Evolutionary conservation across 1,139 yeast genomes (phyloP).

Genomic region (Kodamaea anthophila): DNA sequence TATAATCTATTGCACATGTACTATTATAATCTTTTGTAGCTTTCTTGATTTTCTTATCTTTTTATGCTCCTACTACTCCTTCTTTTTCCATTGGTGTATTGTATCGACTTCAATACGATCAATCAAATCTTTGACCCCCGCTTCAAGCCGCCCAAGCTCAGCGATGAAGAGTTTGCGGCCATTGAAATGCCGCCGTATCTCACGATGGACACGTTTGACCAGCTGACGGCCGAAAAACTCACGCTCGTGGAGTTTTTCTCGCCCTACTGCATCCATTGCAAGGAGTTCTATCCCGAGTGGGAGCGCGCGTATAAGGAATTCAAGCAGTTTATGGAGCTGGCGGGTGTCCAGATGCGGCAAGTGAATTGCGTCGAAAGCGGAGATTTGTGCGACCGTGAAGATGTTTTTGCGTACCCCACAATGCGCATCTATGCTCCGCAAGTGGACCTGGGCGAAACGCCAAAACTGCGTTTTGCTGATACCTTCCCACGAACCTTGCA

Average conservation of each 20-base stretch:
- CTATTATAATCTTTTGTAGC: too few relatives aligned
- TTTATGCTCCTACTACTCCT: too few relatives aligned
- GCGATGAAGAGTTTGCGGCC: too few relatives aligned
- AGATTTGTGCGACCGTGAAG: slow-evolving; percentile 61
- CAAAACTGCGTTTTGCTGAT: slow-evolving; percentile 33
- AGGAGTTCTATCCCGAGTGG: slow-evolving; percentile 40
- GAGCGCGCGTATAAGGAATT: slow-evolving; percentile 41
- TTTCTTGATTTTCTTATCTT: too few relatives aligned
- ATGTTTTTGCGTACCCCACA: slow-evolving; percentile 50
- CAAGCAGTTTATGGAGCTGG: slow-evolving; percentile 27
- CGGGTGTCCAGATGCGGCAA: slow-evolving; percentile 53
- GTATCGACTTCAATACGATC: too few relatives aligned
- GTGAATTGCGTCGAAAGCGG: slow-evolving; percentile 71
- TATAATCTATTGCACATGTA: too few relatives aligned
- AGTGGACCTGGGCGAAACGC: slow-evolving; percentile 20
- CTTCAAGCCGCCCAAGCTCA: too few relatives aligned
- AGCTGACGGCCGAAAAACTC: slow-evolving; percentile 31
- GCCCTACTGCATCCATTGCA: slow-evolving; percentile 61
- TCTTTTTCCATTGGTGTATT: too few relatives aligned
- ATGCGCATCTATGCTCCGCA: slow-evolving; percentile 56
- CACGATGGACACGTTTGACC: slow-evolving; percentile 36
- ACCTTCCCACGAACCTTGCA: slow-evolving; percentile 42
- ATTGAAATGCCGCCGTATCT: slow-evolving; percentile 22
- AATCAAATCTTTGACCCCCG: too few relatives aligned
- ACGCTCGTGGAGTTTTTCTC: slow-evolving; percentile 31